Percentiles rank a stretch among this genome's conserved stretches.
These are phyloP conservation scores for Gloeostereum incarnatum DNA, from an alignment of 768 basidiomycete genomes.

Conservation along the genomic window DNA sequence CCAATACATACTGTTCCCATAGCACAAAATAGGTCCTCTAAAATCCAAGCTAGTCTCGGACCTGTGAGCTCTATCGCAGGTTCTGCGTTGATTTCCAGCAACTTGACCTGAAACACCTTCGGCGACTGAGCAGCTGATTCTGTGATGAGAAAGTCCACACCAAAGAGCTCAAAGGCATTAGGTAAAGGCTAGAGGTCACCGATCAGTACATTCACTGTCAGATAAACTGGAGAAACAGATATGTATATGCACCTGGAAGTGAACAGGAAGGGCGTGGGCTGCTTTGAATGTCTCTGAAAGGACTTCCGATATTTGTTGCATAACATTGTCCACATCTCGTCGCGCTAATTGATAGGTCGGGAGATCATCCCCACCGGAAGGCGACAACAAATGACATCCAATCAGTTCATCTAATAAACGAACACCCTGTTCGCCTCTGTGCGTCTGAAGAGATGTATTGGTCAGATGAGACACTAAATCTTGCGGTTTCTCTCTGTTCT, in stretches of 20 bases:
- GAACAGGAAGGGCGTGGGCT: conserved; percentile 68
- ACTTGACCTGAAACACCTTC: conserved; percentile 45
- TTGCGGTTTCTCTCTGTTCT: conserved; percentile 13
- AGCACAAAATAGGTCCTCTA: conserved; percentile 71
- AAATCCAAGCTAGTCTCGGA: conserved; percentile 66
- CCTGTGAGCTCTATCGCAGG: conserved; percentile 95
- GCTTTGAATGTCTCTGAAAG: conserved; percentile 82
- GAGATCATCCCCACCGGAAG: conserved; percentile 11
- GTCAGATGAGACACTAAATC: conserved; percentile 78
- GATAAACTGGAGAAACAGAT: conserved; percentile 1
- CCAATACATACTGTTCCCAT: conserved; percentile 61
- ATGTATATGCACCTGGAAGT: conserved; percentile 61
- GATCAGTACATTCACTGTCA: too few species aligned
- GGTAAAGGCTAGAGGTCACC: conserved; percentile 50
- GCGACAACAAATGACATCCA: conserved; percentile 50
- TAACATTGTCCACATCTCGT: conserved; percentile 33
- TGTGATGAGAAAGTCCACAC: conserved; percentile 83
- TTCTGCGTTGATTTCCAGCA: conserved; percentile 91
- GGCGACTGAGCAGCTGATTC: conserved; percentile 17
- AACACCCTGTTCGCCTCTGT: conserved; percentile 61
- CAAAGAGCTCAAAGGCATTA: conserved; percentile 93
- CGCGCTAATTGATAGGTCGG: conserved; percentile 15
- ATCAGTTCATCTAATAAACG: conserved; percentile 73
- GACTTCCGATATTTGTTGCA: conserved; percentile 51
- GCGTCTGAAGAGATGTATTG: conserved; percentile 80